Evolutionary conservation across 352 stramenopile genomes (phyloP).

Genomic region (Phytopythium litorale): DNA sequence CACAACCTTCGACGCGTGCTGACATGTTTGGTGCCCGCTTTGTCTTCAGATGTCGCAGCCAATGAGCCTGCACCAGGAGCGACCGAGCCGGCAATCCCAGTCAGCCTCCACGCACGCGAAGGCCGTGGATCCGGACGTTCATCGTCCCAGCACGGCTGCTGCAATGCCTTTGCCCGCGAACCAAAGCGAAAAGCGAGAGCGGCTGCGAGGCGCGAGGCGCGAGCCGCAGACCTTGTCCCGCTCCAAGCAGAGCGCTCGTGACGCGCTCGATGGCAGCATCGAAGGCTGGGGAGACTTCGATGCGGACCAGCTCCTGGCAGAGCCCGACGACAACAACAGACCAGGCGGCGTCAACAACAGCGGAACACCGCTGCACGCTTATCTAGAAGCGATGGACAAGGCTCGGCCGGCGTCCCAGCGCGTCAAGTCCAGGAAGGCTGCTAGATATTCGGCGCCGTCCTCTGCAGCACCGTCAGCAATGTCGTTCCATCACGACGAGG

Average conservation of each 20-base stretch:
- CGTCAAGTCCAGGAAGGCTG: neutral
- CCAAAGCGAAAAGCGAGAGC: neutral
- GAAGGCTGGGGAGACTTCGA: constrained; percentile 60
- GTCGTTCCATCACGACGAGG: neutral
- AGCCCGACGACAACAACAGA: constrained; percentile 2
- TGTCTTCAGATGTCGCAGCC: neutral
- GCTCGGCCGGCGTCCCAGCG: neutral
- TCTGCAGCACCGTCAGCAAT: neutral
- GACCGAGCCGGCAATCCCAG: neutral
- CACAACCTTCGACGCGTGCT: neutral
- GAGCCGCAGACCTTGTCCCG: neutral
- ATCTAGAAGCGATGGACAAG: neutral
- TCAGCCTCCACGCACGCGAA: neutral
- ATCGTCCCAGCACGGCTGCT: constrained; percentile 21
- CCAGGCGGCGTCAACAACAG: neutral
- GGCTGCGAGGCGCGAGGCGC: neutral
- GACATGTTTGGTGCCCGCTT: neutral
- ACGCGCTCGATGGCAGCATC: constrained; percentile 1
- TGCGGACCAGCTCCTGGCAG: constrained; percentile 35
- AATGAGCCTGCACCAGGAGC: neutral
- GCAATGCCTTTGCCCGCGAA: neutral
- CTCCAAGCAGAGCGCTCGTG: neutral
- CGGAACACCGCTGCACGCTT: neutral
- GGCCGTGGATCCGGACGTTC: neutral
- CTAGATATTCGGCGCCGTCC: constrained; percentile 2